Evolutionary conservation across 75 land plant species (phyloP), one percentile per base, ranked within the genome.

Genomic region (Ceratopteris richardii): DNA sequence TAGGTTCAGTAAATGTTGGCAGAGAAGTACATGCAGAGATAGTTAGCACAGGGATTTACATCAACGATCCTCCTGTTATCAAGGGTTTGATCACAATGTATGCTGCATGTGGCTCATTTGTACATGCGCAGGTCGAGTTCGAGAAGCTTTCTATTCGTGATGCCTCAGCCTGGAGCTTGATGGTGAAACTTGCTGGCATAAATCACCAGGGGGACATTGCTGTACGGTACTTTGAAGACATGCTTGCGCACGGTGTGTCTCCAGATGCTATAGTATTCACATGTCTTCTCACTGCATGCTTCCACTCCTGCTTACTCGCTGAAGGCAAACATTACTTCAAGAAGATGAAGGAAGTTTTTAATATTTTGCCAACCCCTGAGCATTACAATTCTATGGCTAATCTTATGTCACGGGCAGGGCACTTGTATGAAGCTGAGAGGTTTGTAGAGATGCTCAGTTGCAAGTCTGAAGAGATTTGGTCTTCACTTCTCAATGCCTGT

Each of bases 341-440:
- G 0, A 10, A 13, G n/a, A 62, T 62, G 64, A 51, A 22, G 30
- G 57, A 7, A 28, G 58, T 51, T 17, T 62, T 25, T 62, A 27
- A 54, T 28, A 53, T 62, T 7, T n/a, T 33, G 14, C 64, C 64
- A 19, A 62, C 21, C 9, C 0, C 31, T 27, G 16, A 62, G 10
- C 64, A 62, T 29, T 62, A 62, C 28, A 51, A 18, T 29, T 62
- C 60, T 30, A 62, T 62, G 14, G 30, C 53, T 29, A 44, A 62
- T 29, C 64, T 62, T 22, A 24, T 62, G 9, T 41, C 57, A 16
- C 64, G 58, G 18, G 19, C 64, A 5, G 64, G 64, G 1, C 60
- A 51, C 20, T 51, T 62, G 29, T 50, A 62, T 29, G 64, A 62
- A 20, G 64, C 64, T 20, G 29, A 62, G 24, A 51, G 24, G 40